Base-by-base conservation (phyloP, 2,329 filamentous ascomycete species). In the Orbilia blumenaviensis region DNA sequence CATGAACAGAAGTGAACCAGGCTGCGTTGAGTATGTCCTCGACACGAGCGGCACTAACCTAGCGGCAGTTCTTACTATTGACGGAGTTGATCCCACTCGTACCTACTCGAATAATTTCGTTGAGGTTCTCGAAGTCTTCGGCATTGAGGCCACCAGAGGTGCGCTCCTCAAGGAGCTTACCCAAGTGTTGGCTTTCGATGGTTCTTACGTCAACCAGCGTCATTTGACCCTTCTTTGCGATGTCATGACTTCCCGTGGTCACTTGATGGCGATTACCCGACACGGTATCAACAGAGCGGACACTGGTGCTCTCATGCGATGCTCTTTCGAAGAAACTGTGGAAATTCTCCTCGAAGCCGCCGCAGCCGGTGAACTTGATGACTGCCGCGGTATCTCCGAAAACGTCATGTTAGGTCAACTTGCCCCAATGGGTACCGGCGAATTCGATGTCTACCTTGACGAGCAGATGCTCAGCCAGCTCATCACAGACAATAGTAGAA, bases 181-280 rank as follows among this genome's bases (percentile, higher is more conserved):
- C 29, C 90, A 93, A 81, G 95, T 99, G 82, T 85, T 99, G 85
- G 94, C 95, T 25, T 99, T 99, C 82, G 95, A 98, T 82, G 96
- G 96, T 88, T 98, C 95, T 12, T 99, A 99, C 83, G 95, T 99
- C 87, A 99, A 99, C 83, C 93, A 98, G 85, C 93, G 95, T 81
- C 95, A 99, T 85, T 89, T 99, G 85, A 92, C 94, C 54, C 89
- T 99, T 36, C 87, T 99, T 63, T 93, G 96, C 78, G 95, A 99
- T 84, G 93, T 99, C 78, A 99, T 99, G 95, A 97, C 94, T 27
- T 93, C 96, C 81, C 89, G 95, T 81, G 95, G 95, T 79, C 91
- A 91, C 80, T 90, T 99, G 81, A 97, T 97, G 83, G 94, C 95
- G 12, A 94, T 99, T 78, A 99, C 95, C 67, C 92, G 95, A 84